Evolutionary conservation across 805 yeast genomes (phyloP), one percentile per base, ranked within the genome.

Genomic region (Brettanomyces anomalus): DNA sequence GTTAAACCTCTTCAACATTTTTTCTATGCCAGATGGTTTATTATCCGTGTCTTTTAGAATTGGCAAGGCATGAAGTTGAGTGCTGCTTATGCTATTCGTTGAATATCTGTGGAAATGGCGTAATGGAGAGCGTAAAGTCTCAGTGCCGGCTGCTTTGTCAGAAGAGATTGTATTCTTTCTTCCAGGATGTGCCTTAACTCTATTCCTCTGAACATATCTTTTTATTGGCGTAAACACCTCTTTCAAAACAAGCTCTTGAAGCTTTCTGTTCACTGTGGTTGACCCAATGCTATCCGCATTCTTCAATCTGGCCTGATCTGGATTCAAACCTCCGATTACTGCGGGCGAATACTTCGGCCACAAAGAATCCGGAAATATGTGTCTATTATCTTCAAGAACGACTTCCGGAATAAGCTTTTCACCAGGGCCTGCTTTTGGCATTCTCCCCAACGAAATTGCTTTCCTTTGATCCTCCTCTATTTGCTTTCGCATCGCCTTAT

Each of bases 321-420:
- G 13, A 15, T 24, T 43, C 15, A 24, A 32, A 13, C 11, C 39
- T 20, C 19, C 17, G 8, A 37, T 20, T 3, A 14, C 34, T 11
- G 39, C 13, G 3, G 38, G 35, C 20, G 36, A 36, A 53, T 77
- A 81, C 43, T 74, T 77, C 46, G 71, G 71, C 77, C 87, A 76
- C 47, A 86, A 60, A 3, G 88, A 79, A 43, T 81, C 82, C 0
- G 97, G 96, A 28, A 90, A 81, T 43, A 90, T 89, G 61, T 90
- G 98, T 45, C 77, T 81, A 60, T 90, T 90, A 55, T 90, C 97
- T 58, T 87, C 89, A 30, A 90, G 69, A 2, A 85, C 79, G n/a
- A 90, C 97, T 55, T 87, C 96, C 3, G 90, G 85, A 10, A 77
- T 51, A 18, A 45, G 35, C 19, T 32, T 42, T 21, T 43, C 48